Evolutionary conservation across 2,329 filamentous ascomycete genomes (phyloP).

Genomic region (Colletotrichum melonis): DNA sequence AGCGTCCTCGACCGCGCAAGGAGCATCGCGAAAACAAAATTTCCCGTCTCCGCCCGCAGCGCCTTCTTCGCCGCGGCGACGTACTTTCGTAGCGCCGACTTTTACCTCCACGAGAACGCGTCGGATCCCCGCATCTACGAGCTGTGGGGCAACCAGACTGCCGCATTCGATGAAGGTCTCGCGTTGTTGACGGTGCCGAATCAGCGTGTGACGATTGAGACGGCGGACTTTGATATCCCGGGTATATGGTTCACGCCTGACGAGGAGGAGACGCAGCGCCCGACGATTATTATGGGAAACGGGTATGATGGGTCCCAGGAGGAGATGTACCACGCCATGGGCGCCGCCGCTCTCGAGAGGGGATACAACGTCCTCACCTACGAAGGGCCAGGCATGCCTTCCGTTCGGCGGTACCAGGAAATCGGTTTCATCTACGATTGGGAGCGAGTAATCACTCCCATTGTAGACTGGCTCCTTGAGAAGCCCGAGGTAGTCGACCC

Average conservation of each 20-base stretch:
- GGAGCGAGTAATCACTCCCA: not conserved
- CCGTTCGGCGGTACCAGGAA: not conserved
- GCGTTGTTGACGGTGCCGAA: not conserved
- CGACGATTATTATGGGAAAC: not conserved
- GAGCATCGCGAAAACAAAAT: not conserved
- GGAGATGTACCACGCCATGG: not conserved
- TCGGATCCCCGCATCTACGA: not conserved
- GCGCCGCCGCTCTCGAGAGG: not conserved
- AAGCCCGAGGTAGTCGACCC: not conserved
- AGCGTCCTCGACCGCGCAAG: not conserved
- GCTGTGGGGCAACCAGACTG: not conserved
- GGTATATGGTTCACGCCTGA: not conserved
- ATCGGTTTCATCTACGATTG: not conserved
- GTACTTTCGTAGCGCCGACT: not conserved
- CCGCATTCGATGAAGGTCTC: not conserved
- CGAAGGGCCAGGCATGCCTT: not conserved
- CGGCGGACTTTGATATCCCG: not conserved
- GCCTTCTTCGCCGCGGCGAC: not conserved
- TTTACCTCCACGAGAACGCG: not conserved
- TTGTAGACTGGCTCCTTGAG: not conserved
- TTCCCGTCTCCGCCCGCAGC: not conserved
- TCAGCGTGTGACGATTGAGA: not conserved
- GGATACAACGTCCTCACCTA: not conserved
- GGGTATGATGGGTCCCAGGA: not conserved
- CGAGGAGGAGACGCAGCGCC: not conserved